phyloP scores from a whole-genome alignment of 1,139 yeast genomes.

The Candida neerlandica region DNA sequence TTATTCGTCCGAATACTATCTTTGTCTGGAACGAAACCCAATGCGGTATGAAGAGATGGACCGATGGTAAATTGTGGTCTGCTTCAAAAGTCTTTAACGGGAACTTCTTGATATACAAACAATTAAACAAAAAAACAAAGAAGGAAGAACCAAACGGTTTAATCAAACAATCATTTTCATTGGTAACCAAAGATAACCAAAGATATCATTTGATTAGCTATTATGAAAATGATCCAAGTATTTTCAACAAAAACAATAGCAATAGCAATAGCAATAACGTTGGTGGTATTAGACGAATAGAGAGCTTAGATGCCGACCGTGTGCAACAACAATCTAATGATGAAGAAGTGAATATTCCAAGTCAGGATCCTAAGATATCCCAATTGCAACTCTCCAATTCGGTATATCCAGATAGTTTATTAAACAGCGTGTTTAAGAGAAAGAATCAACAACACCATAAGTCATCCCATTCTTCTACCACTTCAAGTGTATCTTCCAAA shows the following conservation, averaged over 20 bases:
- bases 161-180: slow-evolving; percentile 59
- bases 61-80: slow-evolving; percentile 73
- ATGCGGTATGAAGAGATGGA: slow-evolving; percentile 76
- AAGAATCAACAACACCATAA: slow-evolving; percentile 7
- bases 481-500: neutral
- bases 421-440: slow-evolving; percentile 10
- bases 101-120: slow-evolving; percentile 63
- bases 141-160: slow-evolving; percentile 39
- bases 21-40: slow-evolving; percentile 74
- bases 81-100: slow-evolving; percentile 67
- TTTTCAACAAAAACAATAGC: slow-evolving; percentile 2
- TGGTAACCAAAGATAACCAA: slow-evolving; percentile 50
- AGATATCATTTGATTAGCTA: slow-evolving; percentile 61
- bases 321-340: slow-evolving; percentile 10
- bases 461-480: neutral
- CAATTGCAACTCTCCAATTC: slow-evolving; percentile 21
- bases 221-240: slow-evolving; percentile 26
- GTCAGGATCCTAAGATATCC: slow-evolving; percentile 22
- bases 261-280: neutral
- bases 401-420: slow-evolving; percentile 25
- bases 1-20: slow-evolving; percentile 59
- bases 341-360: slow-evolving; percentile 16
- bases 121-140: slow-evolving; percentile 43
- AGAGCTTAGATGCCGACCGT: slow-evolving; percentile 8
- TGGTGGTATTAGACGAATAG: neutral